A percentile compares a stretch with the other conserved stretches of the same genome.
Conservation (phyloP, 441 rosid species). For the Dalechampia spathulata region DNA sequence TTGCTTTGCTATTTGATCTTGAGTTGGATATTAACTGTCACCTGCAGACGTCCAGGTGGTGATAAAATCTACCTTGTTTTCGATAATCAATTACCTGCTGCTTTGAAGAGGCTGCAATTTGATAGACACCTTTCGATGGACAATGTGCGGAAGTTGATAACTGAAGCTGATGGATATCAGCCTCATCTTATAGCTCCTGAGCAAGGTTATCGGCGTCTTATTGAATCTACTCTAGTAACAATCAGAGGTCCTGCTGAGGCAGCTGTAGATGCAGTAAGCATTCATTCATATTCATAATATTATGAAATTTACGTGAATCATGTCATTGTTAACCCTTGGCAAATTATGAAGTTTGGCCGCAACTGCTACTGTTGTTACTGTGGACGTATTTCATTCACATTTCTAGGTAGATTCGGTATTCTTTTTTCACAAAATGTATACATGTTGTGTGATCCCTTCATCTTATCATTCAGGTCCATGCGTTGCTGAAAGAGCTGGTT, state of each 20-base stretch:
- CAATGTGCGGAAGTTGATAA: conserved; percentile 67
- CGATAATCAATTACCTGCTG: conserved; percentile 78
- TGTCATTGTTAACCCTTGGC: too few species aligned
- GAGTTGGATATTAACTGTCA: conserved; percentile 13
- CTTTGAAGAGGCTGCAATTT: conserved; percentile 80
- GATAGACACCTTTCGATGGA: conserved; percentile 85
- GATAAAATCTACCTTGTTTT: conserved; percentile 76
- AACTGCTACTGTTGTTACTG: too few species aligned
- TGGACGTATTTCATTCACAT: too few species aligned
- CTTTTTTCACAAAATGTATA: too few species aligned
- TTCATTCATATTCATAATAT: conserved; percentile 4
- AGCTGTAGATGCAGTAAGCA: conserved; percentile 76
- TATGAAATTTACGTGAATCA: too few species aligned
- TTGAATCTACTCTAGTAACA: conserved; percentile 66
- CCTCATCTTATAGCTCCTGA: conserved; percentile 96
- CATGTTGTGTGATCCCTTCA: neutral
- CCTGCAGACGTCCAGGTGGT: conserved; percentile 84
- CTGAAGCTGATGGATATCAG: conserved; percentile 97
- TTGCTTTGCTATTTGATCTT: conserved; percentile 13
- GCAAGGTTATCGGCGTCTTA: conserved; percentile 90
- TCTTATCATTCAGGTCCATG: conserved; percentile 47
- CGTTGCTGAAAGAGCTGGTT: conserved; percentile 74
- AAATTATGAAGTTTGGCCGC: too few species aligned
- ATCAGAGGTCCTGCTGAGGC: conserved; percentile 93
- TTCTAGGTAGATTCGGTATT: too few species aligned